Conservation (phyloP, 2,329 filamentous ascomycete species). For the Aquanectria penicillioides region DNA sequence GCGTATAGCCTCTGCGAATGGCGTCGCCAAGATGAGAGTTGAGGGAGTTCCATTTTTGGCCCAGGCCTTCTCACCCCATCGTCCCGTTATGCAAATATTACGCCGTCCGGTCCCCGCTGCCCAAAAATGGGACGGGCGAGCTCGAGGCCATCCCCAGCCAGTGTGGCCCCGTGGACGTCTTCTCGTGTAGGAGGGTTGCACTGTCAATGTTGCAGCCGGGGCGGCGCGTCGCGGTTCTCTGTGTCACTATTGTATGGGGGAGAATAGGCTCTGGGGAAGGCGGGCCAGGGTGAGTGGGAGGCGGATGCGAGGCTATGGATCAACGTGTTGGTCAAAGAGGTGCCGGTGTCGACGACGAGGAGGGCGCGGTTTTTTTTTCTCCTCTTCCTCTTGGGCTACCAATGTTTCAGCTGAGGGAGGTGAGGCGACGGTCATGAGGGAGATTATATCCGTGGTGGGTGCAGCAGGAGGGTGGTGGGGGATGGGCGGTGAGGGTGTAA, state of each 20-base stretch:
- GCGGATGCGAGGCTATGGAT: not conserved
- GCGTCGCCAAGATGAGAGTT: too few relatives aligned
- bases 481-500: not conserved
- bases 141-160: not conserved
- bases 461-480: not conserved
- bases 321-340: too few relatives aligned
- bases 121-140: not conserved
- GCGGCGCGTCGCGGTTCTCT: slow-evolving; percentile 16
- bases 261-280: not conserved
- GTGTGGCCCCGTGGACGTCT: slow-evolving; percentile 15
- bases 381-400: not conserved
- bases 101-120: not conserved
- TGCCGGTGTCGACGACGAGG: too few relatives aligned
- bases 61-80: not conserved
- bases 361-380: not conserved
- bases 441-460: not conserved
- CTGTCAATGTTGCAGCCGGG: slow-evolving; percentile 18
- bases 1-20: too few relatives aligned
- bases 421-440: slow-evolving; percentile 23
- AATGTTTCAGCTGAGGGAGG: slow-evolving; percentile 20
- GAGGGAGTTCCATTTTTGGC: not conserved
- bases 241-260: not conserved
- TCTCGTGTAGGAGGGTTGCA: slow-evolving; percentile 14
- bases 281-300: not conserved
- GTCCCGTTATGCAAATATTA: slow-evolving; percentile 14